Evolutionary conservation across 2,329 filamentous ascomycete species (phyloP).

Genomic region (Septoria petroselini): DNA sequence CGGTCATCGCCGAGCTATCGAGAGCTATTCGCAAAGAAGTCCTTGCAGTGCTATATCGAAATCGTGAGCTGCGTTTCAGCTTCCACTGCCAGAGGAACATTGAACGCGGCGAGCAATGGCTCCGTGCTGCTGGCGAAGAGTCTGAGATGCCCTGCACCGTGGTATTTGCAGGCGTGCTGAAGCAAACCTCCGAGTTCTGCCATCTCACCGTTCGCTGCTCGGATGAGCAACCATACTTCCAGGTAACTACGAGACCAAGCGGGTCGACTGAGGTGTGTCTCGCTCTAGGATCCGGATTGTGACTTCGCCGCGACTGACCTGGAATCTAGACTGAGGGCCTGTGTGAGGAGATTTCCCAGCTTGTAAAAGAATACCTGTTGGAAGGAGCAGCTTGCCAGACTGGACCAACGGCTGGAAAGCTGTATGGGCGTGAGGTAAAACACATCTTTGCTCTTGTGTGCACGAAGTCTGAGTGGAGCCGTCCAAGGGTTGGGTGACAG

Average conservation of each 20-base stretch:
- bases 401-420: not conserved
- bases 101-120: slow-evolving; percentile 7
- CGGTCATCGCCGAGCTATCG: slow-evolving; percentile 12
- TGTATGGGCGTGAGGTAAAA: not conserved
- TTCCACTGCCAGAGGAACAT: slow-evolving; percentile 13
- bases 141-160: slow-evolving; percentile 4
- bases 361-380: no score
- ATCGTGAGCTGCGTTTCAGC: slow-evolving; percentile 15
- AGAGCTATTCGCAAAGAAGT: slow-evolving; percentile 9
- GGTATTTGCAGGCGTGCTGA: not conserved
- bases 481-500: no score
- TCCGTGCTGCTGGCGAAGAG: slow-evolving; percentile 1
- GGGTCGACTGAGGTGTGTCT: no score
- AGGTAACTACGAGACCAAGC: not conserved
- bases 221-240: slow-evolving; percentile 7
- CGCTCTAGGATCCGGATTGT: no score
- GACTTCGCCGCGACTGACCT: no score
- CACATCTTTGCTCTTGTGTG: not conserved
- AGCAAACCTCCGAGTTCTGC: not conserved
- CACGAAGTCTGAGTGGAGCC: not conserved
- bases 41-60: slow-evolving; percentile 14
- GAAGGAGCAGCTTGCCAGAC: no score
- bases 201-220: slow-evolving; percentile 2
- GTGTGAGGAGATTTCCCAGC: no score
- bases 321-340: no score